Evolutionary conservation across 1,284 basidiomycete species (phyloP).

Genomic region (Sporisorium reilianum): DNA sequence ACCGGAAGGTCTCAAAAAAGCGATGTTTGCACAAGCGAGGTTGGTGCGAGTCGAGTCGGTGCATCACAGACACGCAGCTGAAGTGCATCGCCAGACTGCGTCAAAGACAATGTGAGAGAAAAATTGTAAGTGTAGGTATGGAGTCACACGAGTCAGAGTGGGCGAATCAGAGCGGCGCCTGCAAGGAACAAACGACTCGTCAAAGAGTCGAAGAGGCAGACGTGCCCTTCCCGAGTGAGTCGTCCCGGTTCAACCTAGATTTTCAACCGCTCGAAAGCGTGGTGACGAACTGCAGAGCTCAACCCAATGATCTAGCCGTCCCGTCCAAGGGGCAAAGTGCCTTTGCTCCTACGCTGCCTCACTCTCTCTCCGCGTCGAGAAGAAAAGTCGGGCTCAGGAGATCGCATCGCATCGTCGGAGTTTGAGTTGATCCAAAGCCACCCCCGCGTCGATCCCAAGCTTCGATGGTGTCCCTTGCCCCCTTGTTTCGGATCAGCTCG

Average conservation of each 20-base stretch:
- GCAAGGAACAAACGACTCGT: too few species aligned
- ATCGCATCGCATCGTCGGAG: slow-evolving; percentile 5
- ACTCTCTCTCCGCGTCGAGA: slow-evolving; percentile 3
- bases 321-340: not conserved
- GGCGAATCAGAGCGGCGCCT: not conserved
- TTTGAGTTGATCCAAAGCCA: slow-evolving; percentile 5
- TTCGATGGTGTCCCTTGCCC: too few species aligned
- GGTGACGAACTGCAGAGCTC: too few species aligned
- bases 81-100: not conserved
- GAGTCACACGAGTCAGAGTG: not conserved
- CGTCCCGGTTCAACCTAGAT: too few species aligned
- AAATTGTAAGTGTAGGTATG: not conserved
- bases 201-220: too few species aligned
- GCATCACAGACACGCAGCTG: not conserved
- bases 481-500: too few species aligned
- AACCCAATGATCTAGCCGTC: not conserved
- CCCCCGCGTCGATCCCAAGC: slow-evolving; percentile 20
- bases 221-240: too few species aligned
- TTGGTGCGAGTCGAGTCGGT: slow-evolving; percentile 22
- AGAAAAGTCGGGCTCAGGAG: not conserved
- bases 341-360: not conserved
- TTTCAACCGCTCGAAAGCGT: too few species aligned
- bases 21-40: slow-evolving; percentile 15
- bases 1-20: not conserved
- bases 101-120: not conserved